Evolutionary conservation across 2,329 filamentous ascomycete genomes (phyloP), one percentile per base, ranked within the genome.

Genomic region (Capronia americana): DNA sequence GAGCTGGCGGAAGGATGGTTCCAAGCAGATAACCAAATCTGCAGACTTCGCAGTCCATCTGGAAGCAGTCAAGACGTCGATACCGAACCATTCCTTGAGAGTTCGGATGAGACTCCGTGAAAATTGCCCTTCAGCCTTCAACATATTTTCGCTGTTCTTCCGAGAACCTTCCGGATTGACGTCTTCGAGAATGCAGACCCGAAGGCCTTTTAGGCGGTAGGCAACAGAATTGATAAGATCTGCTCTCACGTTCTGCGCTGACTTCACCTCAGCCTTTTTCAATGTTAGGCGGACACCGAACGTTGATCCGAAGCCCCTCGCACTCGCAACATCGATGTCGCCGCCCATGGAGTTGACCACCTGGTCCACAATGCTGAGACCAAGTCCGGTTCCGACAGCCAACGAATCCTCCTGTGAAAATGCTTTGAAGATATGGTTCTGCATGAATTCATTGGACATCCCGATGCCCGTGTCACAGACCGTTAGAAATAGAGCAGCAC

Each of bases 331-430:
- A 2, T 75, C 65, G n/a, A 77, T 73, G 7, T 66, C 60, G 1
- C 76, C 76, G 12, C 70, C 69, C 4, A 77, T 67, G 0, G 68
- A 74, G 24, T 55, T 34, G 3, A 78, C 68, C 66, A 76, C 69
- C 72, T 77, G 61, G 20, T 81, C 80, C 0, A 88, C 86, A 3
- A 90, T 83, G 56, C 83, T 86, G 14, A 90, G 76, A 0, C 88
- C 88, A 0, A 90, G 78, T 0, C 88, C 88, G 0, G 84, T 85
- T 0, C 88, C 88, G 0, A 83, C 79, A 0, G 82, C 77, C 1
- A 89, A 74, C 1, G 76, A 73, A 48, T 88, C 81, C 70, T 90
- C 88, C 65, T 90, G 87, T 0, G 81, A 78, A 69, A 90, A 90
- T 0, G 87, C 84, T 0, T 80, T 83, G 72, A 87, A 90, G 8